phyloP scores from a whole-genome alignment of 805 yeast species.

The Myxozyma kluyveri region DNA sequence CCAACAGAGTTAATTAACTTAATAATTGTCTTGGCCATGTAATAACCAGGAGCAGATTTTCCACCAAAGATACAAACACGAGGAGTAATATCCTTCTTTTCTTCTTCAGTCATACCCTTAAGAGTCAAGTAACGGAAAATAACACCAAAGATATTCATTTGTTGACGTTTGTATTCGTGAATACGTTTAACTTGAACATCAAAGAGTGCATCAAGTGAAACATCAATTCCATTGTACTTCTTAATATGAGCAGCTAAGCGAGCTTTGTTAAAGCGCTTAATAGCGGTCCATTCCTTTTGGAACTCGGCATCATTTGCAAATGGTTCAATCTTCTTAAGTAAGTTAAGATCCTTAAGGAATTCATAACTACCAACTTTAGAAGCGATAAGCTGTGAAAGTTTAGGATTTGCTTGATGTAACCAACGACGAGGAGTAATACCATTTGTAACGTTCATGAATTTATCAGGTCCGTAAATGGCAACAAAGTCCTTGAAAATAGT shows the following conservation, averaged over 20 bases:
- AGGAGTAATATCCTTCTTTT: slow-evolving; percentile 62
- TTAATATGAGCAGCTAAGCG: slow-evolving; percentile 67
- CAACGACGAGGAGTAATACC: slow-evolving; percentile 97
- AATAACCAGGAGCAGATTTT: slow-evolving; percentile 96
- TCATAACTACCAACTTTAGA: slow-evolving; percentile 67
- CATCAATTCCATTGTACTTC: slow-evolving; percentile 57
- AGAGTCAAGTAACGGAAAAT: slow-evolving; percentile 77
- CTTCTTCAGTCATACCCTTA: slow-evolving; percentile 62
- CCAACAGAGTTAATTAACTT: slow-evolving; percentile 80
- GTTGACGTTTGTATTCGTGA: slow-evolving; percentile 95
- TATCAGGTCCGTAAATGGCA: slow-evolving; percentile 71
- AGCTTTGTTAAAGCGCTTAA: slow-evolving; percentile 67
- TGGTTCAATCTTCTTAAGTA: slow-evolving; percentile 63
- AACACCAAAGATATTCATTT: slow-evolving; percentile 84
- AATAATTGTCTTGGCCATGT: slow-evolving; percentile 88
- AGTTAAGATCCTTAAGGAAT: slow-evolving; percentile 64
- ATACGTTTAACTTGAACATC: slow-evolving; percentile 93
- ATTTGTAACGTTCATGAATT: slow-evolving; percentile 88
- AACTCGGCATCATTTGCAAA: slow-evolving; percentile 68
- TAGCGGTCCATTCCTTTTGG: slow-evolving; percentile 64
- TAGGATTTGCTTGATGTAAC: slow-evolving; percentile 91
- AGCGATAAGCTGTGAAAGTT: slow-evolving; percentile 68
- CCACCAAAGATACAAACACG: slow-evolving; percentile 87
- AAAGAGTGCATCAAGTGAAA: slow-evolving; percentile 72
- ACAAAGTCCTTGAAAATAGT: slow-evolving; percentile 91